These are phyloP conservation scores for Leccinum incarnatum DNA, from an alignment of 768 basidiomycete genomes.

Conservation along the genomic window DNA sequence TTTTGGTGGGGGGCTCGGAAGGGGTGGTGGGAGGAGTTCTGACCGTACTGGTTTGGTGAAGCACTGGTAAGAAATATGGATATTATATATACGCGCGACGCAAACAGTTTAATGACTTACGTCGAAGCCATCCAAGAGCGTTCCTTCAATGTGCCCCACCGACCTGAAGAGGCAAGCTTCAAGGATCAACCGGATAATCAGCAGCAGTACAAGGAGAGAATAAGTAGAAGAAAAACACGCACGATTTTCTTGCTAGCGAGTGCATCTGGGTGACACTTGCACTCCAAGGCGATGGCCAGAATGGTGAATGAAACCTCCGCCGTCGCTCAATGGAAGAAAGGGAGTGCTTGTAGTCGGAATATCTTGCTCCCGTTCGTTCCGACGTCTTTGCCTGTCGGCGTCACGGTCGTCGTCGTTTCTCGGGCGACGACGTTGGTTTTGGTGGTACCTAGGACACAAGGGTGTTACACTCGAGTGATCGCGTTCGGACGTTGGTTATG, in stretches of 20 bases:
- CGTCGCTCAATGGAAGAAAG: slow-evolving; percentile 76
- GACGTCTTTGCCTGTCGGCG: slow-evolving; percentile 34
- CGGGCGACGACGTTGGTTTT: too few relatives aligned
- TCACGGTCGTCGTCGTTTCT: too few relatives aligned
- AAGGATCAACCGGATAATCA: not conserved
- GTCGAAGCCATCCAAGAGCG: slow-evolving; percentile 68
- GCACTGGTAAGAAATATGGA: slow-evolving; percentile 36
- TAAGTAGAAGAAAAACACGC: slow-evolving; percentile 22
- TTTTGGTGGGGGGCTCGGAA: slow-evolving; percentile 78
- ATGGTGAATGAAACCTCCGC: slow-evolving; percentile 56
- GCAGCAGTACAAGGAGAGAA: not conserved
- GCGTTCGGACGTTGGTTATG: too few relatives aligned
- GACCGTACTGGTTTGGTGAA: slow-evolving; percentile 79
- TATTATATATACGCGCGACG: too few relatives aligned
- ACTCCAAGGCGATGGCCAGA: slow-evolving; percentile 54
- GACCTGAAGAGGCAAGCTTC: slow-evolving; percentile 48
- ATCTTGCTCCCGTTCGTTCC: slow-evolving; percentile 70
- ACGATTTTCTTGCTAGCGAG: slow-evolving; percentile 58
- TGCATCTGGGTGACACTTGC: slow-evolving; percentile 54
- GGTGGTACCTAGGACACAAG: too few relatives aligned
- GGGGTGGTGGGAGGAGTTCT: slow-evolving; percentile 71
- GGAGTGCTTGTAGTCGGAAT: slow-evolving; percentile 54
- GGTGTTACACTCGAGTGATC: too few relatives aligned
- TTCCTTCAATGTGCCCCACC: slow-evolving; percentile 58
- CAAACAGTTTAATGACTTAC: slow-evolving; percentile 44